Evolutionary conservation across 1,284 basidiomycete species (phyloP).

Genomic region (Salmacisia buchloeana): DNA sequence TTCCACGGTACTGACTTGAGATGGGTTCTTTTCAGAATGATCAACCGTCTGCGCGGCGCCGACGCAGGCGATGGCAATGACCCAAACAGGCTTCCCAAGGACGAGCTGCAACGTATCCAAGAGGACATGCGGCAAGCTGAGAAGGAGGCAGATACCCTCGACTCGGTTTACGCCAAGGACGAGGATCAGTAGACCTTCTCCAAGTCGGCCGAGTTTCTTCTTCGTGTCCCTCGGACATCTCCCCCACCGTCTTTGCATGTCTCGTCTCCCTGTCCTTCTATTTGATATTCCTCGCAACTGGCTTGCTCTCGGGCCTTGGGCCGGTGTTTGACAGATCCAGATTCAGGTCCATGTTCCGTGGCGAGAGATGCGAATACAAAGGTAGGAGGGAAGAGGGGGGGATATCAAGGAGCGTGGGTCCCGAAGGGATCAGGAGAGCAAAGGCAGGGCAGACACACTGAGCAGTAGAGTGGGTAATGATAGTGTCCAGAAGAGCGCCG

Average conservation of each 20-base stretch:
- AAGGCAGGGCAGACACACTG: too few relatives aligned
- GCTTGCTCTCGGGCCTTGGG: too few relatives aligned
- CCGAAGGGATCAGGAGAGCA: too few relatives aligned
- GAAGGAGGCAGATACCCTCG: not conserved
- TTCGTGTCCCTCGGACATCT: not conserved
- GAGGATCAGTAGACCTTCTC: not conserved
- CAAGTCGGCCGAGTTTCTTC: not conserved
- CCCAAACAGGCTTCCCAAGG: constrained; percentile 8
- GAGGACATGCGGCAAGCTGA: constrained; percentile 11
- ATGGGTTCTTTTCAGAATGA: constrained; percentile 8
- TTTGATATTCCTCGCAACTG: too few relatives aligned
- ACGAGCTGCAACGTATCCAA: constrained; percentile 14
- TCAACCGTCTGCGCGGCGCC: constrained; percentile 20
- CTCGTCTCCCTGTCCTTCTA: not conserved
- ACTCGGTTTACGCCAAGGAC: not conserved
- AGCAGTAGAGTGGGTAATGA: not conserved
- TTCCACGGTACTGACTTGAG: not conserved
- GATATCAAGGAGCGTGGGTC: not conserved
- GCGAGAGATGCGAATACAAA: too few relatives aligned
- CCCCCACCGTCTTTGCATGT: not conserved
- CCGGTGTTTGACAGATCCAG: too few relatives aligned
- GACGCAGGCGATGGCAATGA: not conserved
- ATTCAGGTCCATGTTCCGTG: too few relatives aligned
- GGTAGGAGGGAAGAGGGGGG: not conserved
- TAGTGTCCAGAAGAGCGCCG: not conserved